Evolutionary conservation across 495 filamentous ascomycete species (phyloP), one percentile per base, ranked within the genome.

Genomic region (Parmelia sp.): DNA sequence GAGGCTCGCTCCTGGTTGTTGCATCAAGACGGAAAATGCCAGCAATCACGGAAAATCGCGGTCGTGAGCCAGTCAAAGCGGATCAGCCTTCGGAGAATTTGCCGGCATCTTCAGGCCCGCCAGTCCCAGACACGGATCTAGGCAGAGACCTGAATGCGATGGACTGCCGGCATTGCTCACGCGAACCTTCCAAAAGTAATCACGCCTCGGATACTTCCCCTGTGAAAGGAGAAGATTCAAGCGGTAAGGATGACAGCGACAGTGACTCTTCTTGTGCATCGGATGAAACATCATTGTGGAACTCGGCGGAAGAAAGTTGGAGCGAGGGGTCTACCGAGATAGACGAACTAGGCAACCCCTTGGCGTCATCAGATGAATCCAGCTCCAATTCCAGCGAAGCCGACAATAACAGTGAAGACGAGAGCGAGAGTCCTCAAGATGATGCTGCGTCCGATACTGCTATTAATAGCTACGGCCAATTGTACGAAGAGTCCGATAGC

Each of bases 221-320:
- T 4, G 14, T 4, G 1, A 40, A 51, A 42, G 40, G 15, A 40
- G 36, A 57, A 27, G 12, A 5, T 29, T 15, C 61, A 35, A 55
- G 7, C 36, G 37, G 35, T 5, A 45, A n/a, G 33, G 51, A 57
- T 29, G 61, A 12, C 11, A 51, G 27, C n/a, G 36, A 57, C 5
- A 40, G 40, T 37, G 29, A 37, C 27, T 31, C 49, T 17, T 33
- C 49, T 21, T 29, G 36, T 15, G n/a, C 49, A 5, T 42, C 49
- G 14, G 27, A 27, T 8, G 51, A 44, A 2, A 56, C 27, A 12
- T 63, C 61, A 31, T 49, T 27, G n/a, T 60, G 63, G 47, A 65
- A 65, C 25, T 65, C 63, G 1, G 63, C 63, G 4, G 57, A 60
- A 17, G 57, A 60, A 8, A 60, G 57, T n/a, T 65, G 63, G 63